Evolutionary conservation across 1,139 yeast genomes (phyloP).

Genomic region (Eremothecium coryli): DNA sequence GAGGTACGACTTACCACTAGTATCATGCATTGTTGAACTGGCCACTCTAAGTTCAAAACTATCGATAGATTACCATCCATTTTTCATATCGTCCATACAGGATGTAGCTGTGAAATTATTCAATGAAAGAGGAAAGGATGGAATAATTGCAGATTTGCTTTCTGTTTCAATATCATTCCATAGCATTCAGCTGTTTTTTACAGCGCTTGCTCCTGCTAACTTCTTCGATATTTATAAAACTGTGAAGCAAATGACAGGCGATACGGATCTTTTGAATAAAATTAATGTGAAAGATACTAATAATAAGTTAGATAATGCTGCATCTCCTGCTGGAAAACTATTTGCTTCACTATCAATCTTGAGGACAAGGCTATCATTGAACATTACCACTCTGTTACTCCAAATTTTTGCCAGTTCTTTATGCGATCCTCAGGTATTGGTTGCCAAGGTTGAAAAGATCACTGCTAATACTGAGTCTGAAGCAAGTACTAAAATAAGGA

Average conservation of each 20-base stretch:
- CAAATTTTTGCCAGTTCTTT: slow-evolving; percentile 74
- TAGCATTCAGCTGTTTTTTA: slow-evolving; percentile 52
- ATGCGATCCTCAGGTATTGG: slow-evolving; percentile 64
- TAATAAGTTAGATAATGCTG: slow-evolving; percentile 6
- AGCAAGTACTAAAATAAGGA: slow-evolving; percentile 38
- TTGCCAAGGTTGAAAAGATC: slow-evolving; percentile 50
- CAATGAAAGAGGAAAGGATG: slow-evolving; percentile 52
- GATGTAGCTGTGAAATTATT: slow-evolving; percentile 48
- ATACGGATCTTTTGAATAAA: slow-evolving; percentile 51
- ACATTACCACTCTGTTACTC: slow-evolving; percentile 45
- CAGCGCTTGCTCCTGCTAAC: slow-evolving; percentile 80
- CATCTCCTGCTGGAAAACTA: slow-evolving; percentile 17
- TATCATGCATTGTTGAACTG: slow-evolving; percentile 52
- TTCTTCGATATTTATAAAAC: slow-evolving; percentile 69
- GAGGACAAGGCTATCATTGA: slow-evolving; percentile 54
- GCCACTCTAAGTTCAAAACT: slow-evolving; percentile 48
- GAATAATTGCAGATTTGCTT: slow-evolving; percentile 47
- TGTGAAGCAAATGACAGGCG: slow-evolving; percentile 61
- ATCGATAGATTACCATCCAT: slow-evolving; percentile 78
- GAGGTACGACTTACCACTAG: slow-evolving; percentile 52
- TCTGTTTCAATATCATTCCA: slow-evolving; percentile 49
- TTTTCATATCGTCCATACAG: slow-evolving; percentile 51
- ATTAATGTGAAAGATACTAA: slow-evolving; percentile 14
- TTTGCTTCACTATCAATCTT: slow-evolving; percentile 26
- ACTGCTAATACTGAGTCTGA: slow-evolving; percentile 51